Evolutionary conservation across 805 yeast species (phyloP).

Genomic region (Lachancea sp.): DNA sequence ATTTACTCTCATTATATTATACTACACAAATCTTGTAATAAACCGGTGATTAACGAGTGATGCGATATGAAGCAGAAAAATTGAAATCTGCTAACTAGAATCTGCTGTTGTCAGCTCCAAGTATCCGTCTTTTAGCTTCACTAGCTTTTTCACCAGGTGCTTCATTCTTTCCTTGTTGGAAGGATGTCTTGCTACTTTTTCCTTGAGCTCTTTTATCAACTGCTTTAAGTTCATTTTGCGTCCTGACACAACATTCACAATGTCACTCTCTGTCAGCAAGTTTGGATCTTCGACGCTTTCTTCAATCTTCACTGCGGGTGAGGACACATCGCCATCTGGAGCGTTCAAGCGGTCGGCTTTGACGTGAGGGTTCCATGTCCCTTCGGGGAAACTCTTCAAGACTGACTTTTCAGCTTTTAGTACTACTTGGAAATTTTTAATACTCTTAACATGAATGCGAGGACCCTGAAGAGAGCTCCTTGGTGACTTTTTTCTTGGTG

Average conservation of each 20-base stretch:
- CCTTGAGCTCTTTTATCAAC: constrained; percentile 53
- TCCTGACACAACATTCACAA: constrained; percentile 51
- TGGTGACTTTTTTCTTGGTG: constrained; percentile 21
- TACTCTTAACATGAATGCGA: constrained; percentile 38
- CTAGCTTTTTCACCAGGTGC: constrained; percentile 48
- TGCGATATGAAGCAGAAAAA: background rate
- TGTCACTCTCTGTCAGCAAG: constrained; percentile 65
- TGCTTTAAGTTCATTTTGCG: constrained; percentile 48
- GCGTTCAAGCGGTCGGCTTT: constrained; percentile 33
- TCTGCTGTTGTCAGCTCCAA: constrained; percentile 15
- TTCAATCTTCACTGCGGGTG: constrained; percentile 4
- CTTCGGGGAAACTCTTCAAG: constrained; percentile 61
- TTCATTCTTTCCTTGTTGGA: constrained; percentile 59
- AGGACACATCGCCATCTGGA: background rate
- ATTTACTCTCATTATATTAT: background rate
- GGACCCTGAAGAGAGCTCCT: constrained; percentile 23
- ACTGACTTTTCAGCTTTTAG: constrained; percentile 59
- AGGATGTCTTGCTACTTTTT: constrained; percentile 56
- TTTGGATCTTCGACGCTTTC: constrained; percentile 5
- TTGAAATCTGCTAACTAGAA: too few species aligned
- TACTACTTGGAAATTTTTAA: constrained; percentile 49
- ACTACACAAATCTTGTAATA: background rate
- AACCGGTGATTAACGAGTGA: background rate
- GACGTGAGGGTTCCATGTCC: constrained; percentile 75
- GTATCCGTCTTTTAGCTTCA: constrained; percentile 40